Evolutionary conservation across 768 basidiomycete species (phyloP).

Genomic region (Termitomyces sp.): DNA sequence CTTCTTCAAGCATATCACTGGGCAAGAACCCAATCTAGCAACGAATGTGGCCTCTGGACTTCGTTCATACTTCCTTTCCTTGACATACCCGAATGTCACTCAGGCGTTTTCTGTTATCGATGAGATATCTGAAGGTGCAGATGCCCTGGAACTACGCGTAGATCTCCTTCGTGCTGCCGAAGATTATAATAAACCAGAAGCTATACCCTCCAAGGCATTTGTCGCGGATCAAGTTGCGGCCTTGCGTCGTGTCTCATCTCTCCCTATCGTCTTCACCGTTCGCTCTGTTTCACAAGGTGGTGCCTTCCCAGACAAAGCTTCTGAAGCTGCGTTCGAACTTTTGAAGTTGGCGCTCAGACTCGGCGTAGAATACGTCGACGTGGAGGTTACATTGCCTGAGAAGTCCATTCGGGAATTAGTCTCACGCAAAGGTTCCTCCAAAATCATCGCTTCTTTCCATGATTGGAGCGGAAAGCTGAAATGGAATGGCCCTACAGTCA

Average conservation of each 20-base stretch:
- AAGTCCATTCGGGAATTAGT: slow-evolving; percentile 54
- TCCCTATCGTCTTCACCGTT: slow-evolving; percentile 92
- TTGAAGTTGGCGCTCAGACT: slow-evolving; percentile 73
- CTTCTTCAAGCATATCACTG: slow-evolving; percentile 88
- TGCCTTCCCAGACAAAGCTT: slow-evolving; percentile 75
- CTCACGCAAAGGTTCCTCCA: slow-evolving; percentile 60
- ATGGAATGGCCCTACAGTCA: slow-evolving; percentile 68
- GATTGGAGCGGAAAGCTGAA: slow-evolving; percentile 84
- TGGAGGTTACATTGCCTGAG: slow-evolving; percentile 76
- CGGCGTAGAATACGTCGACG: slow-evolving; percentile 90
- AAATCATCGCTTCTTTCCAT: slow-evolving; percentile 92
- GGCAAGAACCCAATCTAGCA: slow-evolving; percentile 59
- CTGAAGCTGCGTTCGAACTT: slow-evolving; percentile 68
- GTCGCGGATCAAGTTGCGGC: slow-evolving; percentile 78
- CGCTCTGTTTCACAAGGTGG: slow-evolving; percentile 88
- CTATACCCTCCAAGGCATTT: slow-evolving; percentile 63
- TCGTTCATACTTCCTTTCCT: slow-evolving; percentile 87
- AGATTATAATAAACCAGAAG: slow-evolving; percentile 39
- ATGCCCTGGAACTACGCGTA: slow-evolving; percentile 91
- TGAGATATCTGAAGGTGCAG: slow-evolving; percentile 74
- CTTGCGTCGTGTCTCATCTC: slow-evolving; percentile 65
- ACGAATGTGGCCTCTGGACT: slow-evolving; percentile 43
- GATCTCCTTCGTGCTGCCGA: slow-evolving; percentile 67
- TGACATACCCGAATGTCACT: slow-evolving; percentile 87
- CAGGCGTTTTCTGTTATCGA: slow-evolving; percentile 64